These are phyloP conservation scores for Kondoa subrosea DNA, from an alignment of 768 basidiomycete species.

Conservation along the genomic window DNA sequence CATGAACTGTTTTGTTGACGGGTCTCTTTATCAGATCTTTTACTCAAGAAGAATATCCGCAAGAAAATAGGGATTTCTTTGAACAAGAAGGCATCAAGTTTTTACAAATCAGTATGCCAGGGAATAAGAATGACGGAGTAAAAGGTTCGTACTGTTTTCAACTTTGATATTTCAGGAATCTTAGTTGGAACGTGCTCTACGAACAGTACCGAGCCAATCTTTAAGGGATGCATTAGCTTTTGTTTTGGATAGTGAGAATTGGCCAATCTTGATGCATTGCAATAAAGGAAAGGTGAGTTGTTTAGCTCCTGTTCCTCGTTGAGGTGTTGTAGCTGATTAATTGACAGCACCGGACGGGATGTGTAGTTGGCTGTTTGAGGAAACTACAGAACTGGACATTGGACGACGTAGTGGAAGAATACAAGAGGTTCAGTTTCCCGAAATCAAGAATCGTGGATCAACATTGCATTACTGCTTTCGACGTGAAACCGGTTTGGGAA, in stretches of 20 bases:
- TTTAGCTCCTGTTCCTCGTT: not conserved
- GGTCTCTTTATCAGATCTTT: slow-evolving; percentile 25
- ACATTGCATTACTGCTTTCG: slow-evolving; percentile 34
- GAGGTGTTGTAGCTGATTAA: not conserved
- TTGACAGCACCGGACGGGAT: slow-evolving; percentile 35
- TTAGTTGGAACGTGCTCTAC: slow-evolving; percentile 23
- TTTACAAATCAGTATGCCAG: slow-evolving; percentile 34
- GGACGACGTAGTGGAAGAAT: slow-evolving; percentile 28
- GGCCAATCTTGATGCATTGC: slow-evolving; percentile 35
- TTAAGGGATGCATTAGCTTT: slow-evolving; percentile 33
- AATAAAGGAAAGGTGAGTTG: slow-evolving; percentile 35
- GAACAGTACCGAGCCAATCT: slow-evolving; percentile 33
- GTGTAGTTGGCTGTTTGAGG: slow-evolving; percentile 34
- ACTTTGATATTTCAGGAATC: not conserved
- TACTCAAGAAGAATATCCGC: slow-evolving; percentile 34
- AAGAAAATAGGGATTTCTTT: slow-evolving; percentile 33
- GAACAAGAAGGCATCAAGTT: slow-evolving; percentile 32
- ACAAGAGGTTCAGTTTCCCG: slow-evolving; percentile 32
- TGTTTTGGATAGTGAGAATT: slow-evolving; percentile 33
- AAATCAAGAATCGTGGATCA: slow-evolving; percentile 35
- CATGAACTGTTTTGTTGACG: not conserved
- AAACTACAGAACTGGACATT: slow-evolving; percentile 33
- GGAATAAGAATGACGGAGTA: slow-evolving; percentile 29
- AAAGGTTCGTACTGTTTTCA: slow-evolving; percentile 17
- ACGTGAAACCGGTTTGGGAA: not conserved